Base-by-base conservation (phyloP, 202 grass and related monocot genomes). In the Schoenoplectus triqueter region DNA sequence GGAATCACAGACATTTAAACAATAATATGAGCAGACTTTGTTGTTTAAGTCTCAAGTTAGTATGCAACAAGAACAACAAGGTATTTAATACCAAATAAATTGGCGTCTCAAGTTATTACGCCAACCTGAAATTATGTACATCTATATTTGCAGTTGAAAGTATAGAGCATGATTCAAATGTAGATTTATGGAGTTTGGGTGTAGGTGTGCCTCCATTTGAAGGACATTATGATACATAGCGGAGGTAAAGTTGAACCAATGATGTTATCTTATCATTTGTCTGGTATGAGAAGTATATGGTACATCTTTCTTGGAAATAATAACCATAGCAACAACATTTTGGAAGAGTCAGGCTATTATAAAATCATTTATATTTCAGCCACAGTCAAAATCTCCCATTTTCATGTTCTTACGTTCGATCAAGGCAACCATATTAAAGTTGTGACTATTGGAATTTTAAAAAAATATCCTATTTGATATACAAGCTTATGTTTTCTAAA, bases 131-230 rank as follows among this genome's bases (percentile, higher is more conserved):
- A 60, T 8, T 42, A 44, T 22, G 8, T 82, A 13, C 21, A 75
- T 90, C n/a, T 70, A n/a, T 9, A 68, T 83, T 9, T 87, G 11
- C 86, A 99, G 96, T 99, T 19, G 96, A 99, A 85, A 99, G 94
- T 75, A 70, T 87, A 8, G 93, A 99, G 46, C 93, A 99, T 78
- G 96, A 99, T 84, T 85, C 92, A 10, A 86, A 89, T 85, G 96
- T 99, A 0, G 96, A 99, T 14, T 94, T 99, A 14, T 99, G 96
- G 96, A 99, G 96, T 73, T 86, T 99, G 78, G 96, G 96, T 6
- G 90, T 99, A n/a, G 96, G 96, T 0, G 68, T 89, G 48, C 96
- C 96, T 7, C 93, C 96, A 76, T 98, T 98, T 86, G 96, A 98
- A 82, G 96, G 91, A 17, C 93, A 99, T 10, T 96, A 93, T 0